phyloP scores from a whole-genome alignment of 345 rosid species.

The Aegle marmelos region DNA sequence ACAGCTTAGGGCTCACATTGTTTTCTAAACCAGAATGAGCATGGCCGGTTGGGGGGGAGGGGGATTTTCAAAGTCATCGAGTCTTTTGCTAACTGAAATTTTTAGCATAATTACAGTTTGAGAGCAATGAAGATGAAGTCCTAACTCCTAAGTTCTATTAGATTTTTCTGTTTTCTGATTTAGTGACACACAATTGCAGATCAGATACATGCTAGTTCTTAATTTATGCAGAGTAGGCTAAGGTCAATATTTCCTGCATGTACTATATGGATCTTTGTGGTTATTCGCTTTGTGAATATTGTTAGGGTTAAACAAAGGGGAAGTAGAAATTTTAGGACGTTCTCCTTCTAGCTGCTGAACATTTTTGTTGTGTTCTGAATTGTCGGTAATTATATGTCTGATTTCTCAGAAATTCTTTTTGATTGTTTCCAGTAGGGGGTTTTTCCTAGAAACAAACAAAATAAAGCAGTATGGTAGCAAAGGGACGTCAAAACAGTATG shows the following conservation, averaged over 20 bases:
- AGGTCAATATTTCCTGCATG: background rate
- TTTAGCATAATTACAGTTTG: background rate
- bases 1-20: background rate
- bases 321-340: background rate
- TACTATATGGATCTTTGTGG: background rate
- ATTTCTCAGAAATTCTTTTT: background rate
- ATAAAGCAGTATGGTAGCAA: conserved; percentile 61
- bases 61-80: background rate
- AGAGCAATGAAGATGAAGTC: background rate
- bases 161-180: background rate
- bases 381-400: background rate
- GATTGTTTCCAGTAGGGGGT: conserved; percentile 13
- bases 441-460: conserved; percentile 4
- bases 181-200: background rate
- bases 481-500: conserved; percentile 46
- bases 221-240: background rate
- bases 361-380: background rate
- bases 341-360: background rate
- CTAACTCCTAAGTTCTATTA: background rate
- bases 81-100: background rate
- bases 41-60: background rate
- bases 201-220: background rate
- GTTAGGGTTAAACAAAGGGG: too few species aligned
- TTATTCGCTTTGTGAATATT: background rate
- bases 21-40: background rate